A percentile compares a stretch with the other conserved stretches of the same genome.
Conservation (phyloP, 2,329 filamentous ascomycete genomes). For the Tolypocladium paradoxum region DNA sequence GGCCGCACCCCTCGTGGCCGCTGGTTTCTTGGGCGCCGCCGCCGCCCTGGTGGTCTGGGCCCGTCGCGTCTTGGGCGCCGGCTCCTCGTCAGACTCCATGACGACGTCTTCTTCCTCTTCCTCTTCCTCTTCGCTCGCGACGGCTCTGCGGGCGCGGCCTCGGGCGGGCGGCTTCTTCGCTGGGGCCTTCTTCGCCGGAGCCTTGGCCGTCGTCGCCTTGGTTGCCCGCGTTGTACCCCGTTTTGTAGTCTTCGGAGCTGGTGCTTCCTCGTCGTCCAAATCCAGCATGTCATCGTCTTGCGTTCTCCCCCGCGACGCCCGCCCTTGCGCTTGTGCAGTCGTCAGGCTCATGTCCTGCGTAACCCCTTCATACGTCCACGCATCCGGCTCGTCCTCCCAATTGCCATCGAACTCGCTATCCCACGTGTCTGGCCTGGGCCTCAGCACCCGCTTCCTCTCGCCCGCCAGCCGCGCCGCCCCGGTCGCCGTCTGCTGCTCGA, state of each 20-base stretch:
- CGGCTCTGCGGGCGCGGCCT: conserved; percentile 27
- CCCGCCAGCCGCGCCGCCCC: conserved; percentile 30
- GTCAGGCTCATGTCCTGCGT: conserved; percentile 7
- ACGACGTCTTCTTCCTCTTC: conserved; percentile 40
- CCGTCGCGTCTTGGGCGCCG: conserved; percentile 21
- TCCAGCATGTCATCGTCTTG: conserved; percentile 18
- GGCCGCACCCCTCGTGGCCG: conserved; percentile 6
- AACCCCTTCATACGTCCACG: conserved; percentile 24
- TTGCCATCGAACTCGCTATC: conserved; percentile 80
- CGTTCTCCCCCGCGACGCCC: conserved; percentile 9
- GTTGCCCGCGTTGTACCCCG: conserved; percentile 15
- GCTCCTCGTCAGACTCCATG: conserved; percentile 42
- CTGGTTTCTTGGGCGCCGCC: conserved; percentile 7
- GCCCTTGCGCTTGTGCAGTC: conserved; percentile 4
- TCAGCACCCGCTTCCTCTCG: conserved; percentile 39
- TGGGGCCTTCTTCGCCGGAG: conserved; percentile 30
- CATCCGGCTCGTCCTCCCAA: conserved; percentile 73
- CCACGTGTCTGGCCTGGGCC: conserved; percentile 71
- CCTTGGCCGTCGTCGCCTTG: conserved; percentile 14
- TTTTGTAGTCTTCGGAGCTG: conserved; percentile 22
- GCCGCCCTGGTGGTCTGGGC: conserved; percentile 7
- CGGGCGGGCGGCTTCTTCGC: conserved; percentile 33
- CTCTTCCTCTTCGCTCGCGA: conserved; percentile 29
- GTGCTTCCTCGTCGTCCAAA: conserved; percentile 11
- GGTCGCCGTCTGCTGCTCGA: conserved; percentile 60